Evolutionary conservation across 2,329 filamentous ascomycete species (phyloP), one percentile per base, ranked within the genome.

Genomic region (Cyphellophora attinorum): DNA sequence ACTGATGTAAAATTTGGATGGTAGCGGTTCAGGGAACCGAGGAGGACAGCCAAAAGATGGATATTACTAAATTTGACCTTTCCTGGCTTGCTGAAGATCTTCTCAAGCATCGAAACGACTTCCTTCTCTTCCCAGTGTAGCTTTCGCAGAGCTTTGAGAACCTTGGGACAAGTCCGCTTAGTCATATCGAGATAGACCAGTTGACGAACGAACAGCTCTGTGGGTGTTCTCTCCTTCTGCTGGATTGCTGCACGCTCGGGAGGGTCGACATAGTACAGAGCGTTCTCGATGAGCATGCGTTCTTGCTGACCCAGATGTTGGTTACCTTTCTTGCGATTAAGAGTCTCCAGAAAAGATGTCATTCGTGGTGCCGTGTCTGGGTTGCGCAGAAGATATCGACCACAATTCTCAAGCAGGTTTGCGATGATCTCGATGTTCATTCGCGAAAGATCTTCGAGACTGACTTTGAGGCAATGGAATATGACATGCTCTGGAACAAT

Each of bases 391-490:
- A 98, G 67, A 58, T 95, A 98, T 12, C 91, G 78, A 28, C 91
- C 91, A 53, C 93, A 98, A 45, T 96, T 96, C 57, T 98, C 91
- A 14, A 98, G 70, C 17, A 98, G 68, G 52, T 93, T 93, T 52
- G 88, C 93, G 44, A 98, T 89, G 49, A 98, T 95, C 58, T 98
- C 93, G 44, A 98, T 95, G 53, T 98, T 98, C 83, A 95, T 95
- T 41, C 89, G 76, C 2, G 91, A 95, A 54, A 98, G 98, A 53
- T 98, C 91, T 51, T 98, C 91, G 17, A 98, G 65, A 48, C 89
- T 93, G 56, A 98, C 89, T 59, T 95, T 98, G 50, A 98, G 76
- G 55, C 91, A 98, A 54, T 98, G 91, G 54, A 98, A 98, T 35
- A 98, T 93, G 45, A 98, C 89, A 59, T 98, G 91, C 58, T 98